Conservation (phyloP, 805 yeast genomes). For the Lipomyces yamadae region DNA sequence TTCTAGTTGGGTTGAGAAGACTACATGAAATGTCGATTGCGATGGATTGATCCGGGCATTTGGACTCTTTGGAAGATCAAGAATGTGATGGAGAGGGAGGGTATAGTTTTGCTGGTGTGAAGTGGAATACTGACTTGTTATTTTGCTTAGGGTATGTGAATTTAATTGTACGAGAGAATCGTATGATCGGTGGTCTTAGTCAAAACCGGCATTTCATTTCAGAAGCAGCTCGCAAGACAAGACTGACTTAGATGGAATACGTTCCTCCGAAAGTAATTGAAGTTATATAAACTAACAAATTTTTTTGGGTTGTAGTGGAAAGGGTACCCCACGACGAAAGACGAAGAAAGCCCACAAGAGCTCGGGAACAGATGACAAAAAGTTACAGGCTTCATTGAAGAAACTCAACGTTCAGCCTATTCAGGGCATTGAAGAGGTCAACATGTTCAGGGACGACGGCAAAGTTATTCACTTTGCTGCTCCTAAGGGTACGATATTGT, state of each 20-base stretch:
- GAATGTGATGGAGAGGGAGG: background rate
- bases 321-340: slow-evolving; percentile 81
- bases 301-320: slow-evolving; percentile 48
- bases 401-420: slow-evolving; percentile 88
- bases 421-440: slow-evolving; percentile 93
- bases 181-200: background rate
- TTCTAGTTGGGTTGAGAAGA: background rate
- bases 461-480: slow-evolving; percentile 93
- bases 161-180: background rate
- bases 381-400: slow-evolving; percentile 84
- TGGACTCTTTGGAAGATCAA: too few species aligned
- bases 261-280: background rate
- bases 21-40: background rate
- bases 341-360: slow-evolving; percentile 68
- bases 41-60: background rate
- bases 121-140: background rate
- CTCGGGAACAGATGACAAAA: slow-evolving; percentile 83
- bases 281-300: background rate
- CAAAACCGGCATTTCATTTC: background rate
- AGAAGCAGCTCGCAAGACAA: background rate
- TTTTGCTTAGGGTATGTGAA: background rate
- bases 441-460: slow-evolving; percentile 96
- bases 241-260: background rate
- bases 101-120: background rate
- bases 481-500: slow-evolving; percentile 58